Evolutionary conservation across 2,329 filamentous ascomycete genomes (phyloP), one percentile per base, ranked within the genome.

Genomic region (Metarhizium humberi): DNA sequence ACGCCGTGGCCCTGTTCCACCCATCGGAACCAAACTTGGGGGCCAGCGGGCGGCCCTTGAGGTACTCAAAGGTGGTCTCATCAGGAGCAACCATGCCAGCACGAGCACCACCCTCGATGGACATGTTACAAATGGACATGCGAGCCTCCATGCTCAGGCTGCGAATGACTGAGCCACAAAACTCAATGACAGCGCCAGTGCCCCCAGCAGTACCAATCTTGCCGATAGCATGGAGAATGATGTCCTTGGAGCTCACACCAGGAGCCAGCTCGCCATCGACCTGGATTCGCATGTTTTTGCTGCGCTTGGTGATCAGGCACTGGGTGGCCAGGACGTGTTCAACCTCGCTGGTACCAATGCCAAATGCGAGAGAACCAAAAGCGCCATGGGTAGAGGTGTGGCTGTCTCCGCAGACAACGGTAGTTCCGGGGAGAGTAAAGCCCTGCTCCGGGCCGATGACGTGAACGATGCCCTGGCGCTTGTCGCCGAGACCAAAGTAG

Each of bases 91-190:
- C 86, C 91, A 99, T 95, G 62, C 94, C 94, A 58, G 92, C 92
- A 74, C 94, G 83, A 50, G 94, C 94, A 73, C 94, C 94, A 63
- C 81, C 94, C 78, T 99, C 94, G 63, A 97, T 96, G 14, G 92
- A 91, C 94, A 97, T 97, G 78, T 99, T 99, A 78, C 94, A 97
- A 70, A 99, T 95, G 60, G 92, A 96, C 94, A 99, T 97, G 63
- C 94, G 85, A 47, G 92, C 94, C 74, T 97, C 94, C 83, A 99
- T 96, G 73, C 90, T 95, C 64, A 97, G 78, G 58, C 74, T 76
- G 63, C 90, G 85, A 69, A 99, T 96, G 58, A 94, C 90, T 52
- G 92, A 96, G 57, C 94, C 94, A 68, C 91, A 96, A 77, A 92
- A 99, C 76, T 99, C 94, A 65, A 99, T 96, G 61, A 97, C 94